Base-by-base conservation (phyloP, 2,329 filamentous ascomycete genomes). In the Sporothrix luriei region DNA sequence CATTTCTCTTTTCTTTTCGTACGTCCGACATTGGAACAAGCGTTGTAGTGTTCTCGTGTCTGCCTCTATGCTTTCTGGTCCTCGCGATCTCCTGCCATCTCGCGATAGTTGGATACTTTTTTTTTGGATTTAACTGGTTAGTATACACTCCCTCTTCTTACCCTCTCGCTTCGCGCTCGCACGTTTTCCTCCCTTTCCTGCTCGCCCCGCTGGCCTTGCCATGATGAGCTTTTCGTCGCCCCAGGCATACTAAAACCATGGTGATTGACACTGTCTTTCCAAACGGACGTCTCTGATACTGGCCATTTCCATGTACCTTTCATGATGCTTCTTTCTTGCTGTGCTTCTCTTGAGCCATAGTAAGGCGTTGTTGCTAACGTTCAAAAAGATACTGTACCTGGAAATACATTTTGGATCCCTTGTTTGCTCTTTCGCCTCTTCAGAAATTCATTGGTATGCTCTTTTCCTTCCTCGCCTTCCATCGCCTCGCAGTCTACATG, bases 161-260 rank as follows among this genome's bases (percentile, higher is more conserved):
- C 48, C 43, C 26, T 40, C 29, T 29, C 24, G 9, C 33, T 26
- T 29, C 9, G 4, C 46, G 38, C 38, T 40, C 38, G 0, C 40
- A 13, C 10, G 6, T 5, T 59, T 11, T 16, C 10, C 43, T 40
- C 33, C 46, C 21, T 24, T 38, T 40, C 40, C 40, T 13, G 40
- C 9, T 10, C 40, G 33, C 16, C 7, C 70, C 7, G 10, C 43
- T 10, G 67, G 46, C 67, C 24, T 24, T 21, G 52, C 65, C 46
- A 83, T 86, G 84, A 87, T 86, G 84, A 86, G 80, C 78, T 78
- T 80, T 84, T 72, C 78, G 84, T 86, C 84, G 84, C 84, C 84
- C 84, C 84, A 85, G 84, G 83, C 84, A 83, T 84, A 86, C 80
- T 71, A 75, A 62, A 78, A 76, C 76, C 72, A 81, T 87, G 84